phyloP scores from a whole-genome alignment of 805 yeast genomes.

The Yamadazyma endophytica region DNA sequence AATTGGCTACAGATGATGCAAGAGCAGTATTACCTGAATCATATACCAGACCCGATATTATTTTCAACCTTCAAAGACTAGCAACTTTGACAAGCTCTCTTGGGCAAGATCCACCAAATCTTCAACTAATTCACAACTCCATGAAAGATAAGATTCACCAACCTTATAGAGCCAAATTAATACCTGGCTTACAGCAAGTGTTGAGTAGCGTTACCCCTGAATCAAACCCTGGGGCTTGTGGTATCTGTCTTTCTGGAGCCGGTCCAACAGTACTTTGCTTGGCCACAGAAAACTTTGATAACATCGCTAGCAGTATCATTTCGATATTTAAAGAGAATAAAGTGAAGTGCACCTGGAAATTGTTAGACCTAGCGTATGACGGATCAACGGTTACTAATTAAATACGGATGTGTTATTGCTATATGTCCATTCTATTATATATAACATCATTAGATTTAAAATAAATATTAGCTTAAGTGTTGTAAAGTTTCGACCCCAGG shows the following conservation, averaged over 20 bases:
- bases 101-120: slow-evolving; percentile 77
- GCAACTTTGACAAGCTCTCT: slow-evolving; percentile 91
- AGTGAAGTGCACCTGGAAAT: slow-evolving; percentile 76
- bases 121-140: slow-evolving; percentile 81
- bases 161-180: slow-evolving; percentile 88
- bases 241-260: slow-evolving; percentile 95
- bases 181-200: slow-evolving; percentile 87
- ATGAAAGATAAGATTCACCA: slow-evolving; percentile 98
- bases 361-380: slow-evolving; percentile 81
- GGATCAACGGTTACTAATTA: slow-evolving; percentile 51
- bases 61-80: slow-evolving; percentile 88
- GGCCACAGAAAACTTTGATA: slow-evolving; percentile 85
- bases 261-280: slow-evolving; percentile 95
- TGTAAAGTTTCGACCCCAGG: neutral
- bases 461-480: neutral
- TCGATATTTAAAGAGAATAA: slow-evolving; percentile 59
- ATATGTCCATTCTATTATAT: no score
- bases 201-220: slow-evolving; percentile 76
- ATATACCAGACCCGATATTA: slow-evolving; percentile 75
- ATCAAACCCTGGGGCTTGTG: slow-evolving; percentile 79
- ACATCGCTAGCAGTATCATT: slow-evolving; percentile 74
- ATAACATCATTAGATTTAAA: slow-evolving; percentile 1
- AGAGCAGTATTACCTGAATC: slow-evolving; percentile 84
- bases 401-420: neutral
- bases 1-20: slow-evolving; percentile 87